Evolutionary conservation across 805 yeast genomes (phyloP).

Genomic region (Candida easanensis): DNA sequence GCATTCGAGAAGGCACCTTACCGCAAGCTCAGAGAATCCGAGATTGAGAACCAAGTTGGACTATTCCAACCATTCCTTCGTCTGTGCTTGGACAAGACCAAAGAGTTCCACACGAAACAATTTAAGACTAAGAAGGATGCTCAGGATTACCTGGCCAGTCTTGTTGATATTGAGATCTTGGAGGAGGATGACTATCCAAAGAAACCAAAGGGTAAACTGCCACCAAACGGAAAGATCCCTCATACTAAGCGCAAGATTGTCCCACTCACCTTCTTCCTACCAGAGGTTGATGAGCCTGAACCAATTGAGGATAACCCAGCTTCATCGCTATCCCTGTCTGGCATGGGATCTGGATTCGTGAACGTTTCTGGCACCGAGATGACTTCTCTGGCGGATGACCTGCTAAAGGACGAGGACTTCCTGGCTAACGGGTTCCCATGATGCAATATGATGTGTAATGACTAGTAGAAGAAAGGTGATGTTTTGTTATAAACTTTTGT

Average conservation of each 20-base stretch:
- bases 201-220: conserved; percentile 71
- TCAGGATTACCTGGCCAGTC: conserved; percentile 29
- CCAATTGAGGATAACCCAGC: not conserved
- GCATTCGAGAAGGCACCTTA: conserved; percentile 60
- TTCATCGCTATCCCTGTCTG: not conserved
- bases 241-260: conserved; percentile 60
- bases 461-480: too few species aligned
- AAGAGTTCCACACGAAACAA: conserved; percentile 39
- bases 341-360: not conserved
- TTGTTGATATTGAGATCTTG: conserved; percentile 47
- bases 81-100: conserved; percentile 40
- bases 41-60: conserved; percentile 53
- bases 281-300: conserved; percentile 25
- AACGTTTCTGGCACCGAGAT: too few species aligned
- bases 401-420: not conserved
- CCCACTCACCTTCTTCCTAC: conserved; percentile 51
- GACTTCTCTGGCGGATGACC: not conserved
- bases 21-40: conserved; percentile 49
- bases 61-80: conserved; percentile 54
- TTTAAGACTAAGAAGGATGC: conserved; percentile 25
- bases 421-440: not conserved
- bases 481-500: too few species aligned
- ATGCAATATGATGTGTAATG: too few species aligned
- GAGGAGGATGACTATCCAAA: conserved; percentile 90
- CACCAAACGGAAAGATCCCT: conserved; percentile 86